Conservation (phyloP, 176 grass and related monocot genomes). For the Avena insularis region DNA sequence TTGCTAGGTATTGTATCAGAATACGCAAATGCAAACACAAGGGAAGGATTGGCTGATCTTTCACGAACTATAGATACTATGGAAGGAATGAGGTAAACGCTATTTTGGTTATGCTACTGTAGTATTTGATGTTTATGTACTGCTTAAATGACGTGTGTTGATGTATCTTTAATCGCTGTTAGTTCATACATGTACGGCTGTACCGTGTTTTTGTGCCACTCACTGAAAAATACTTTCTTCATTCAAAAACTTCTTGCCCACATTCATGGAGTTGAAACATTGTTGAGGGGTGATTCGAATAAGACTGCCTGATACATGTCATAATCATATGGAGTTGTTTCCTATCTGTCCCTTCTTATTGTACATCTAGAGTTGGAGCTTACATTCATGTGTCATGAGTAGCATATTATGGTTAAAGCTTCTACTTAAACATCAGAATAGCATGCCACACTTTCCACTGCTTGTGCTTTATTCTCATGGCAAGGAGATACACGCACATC, state of each 20-base stretch:
- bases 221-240: background rate
- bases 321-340: background rate
- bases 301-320: background rate
- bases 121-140: conserved; percentile 26
- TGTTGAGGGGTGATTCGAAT: background rate
- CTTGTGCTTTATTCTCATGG: background rate
- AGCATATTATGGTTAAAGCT: background rate
- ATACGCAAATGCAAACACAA: conserved; percentile 34
- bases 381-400: conserved; percentile 16
- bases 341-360: conserved; percentile 13
- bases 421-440: conserved; percentile 26
- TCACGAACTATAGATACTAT: conserved; percentile 66
- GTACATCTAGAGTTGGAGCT: conserved; percentile 19
- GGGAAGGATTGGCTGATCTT: conserved; percentile 61
- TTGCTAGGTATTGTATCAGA: conserved; percentile 69
- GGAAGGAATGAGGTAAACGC: conserved; percentile 62
- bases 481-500: background rate
- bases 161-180: background rate
- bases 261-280: conserved; percentile 9
- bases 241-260: conserved; percentile 19
- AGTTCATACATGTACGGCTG: background rate
- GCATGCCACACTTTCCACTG: background rate
- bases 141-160: background rate
- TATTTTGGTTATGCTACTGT: conserved; percentile 5
- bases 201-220: conserved; percentile 8